Percentiles rank a stretch among this genome's conserved stretches.
phyloP scores from a whole-genome alignment of 1,139 yeast genomes.

The Pichia cactophila region DNA sequence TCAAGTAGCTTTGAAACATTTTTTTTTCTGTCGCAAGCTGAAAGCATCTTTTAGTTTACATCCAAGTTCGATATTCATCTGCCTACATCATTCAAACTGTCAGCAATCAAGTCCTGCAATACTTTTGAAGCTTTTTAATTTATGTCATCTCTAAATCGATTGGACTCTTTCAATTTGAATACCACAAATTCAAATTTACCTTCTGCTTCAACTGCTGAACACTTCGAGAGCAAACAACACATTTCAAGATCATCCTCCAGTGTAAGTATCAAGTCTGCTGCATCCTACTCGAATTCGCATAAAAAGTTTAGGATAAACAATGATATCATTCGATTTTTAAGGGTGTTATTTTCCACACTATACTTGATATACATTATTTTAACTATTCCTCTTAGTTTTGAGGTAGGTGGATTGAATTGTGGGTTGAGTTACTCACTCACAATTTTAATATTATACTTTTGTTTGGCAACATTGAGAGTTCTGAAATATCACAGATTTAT shows the following conservation, averaged over 20 bases:
- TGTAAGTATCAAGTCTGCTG: constrained; percentile 4
- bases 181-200: background rate
- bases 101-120: too few species aligned
- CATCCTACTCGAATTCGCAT: background rate
- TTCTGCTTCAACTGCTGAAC: background rate
- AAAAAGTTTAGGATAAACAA: constrained; percentile 6
- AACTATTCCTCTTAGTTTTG: constrained; percentile 91
- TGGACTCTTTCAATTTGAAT: background rate
- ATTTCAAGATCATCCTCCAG: background rate
- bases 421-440: constrained; percentile 85
- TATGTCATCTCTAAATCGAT: background rate
- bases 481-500: constrained; percentile 39
- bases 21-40: too few species aligned
- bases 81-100: too few species aligned
- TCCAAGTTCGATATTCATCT: too few species aligned
- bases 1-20: too few species aligned
- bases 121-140: too few species aligned
- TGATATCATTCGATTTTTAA: constrained; percentile 10
- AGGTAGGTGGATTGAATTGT: constrained; percentile 84
- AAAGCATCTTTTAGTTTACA: too few species aligned
- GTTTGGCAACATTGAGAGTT: constrained; percentile 65
- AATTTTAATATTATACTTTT: constrained; percentile 57
- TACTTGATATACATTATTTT: constrained; percentile 65
- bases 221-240: background rate
- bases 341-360: constrained; percentile 41